Base-by-base conservation (phyloP, 768 basidiomycete species). In the Strobilomyces echinocephalus region DNA sequence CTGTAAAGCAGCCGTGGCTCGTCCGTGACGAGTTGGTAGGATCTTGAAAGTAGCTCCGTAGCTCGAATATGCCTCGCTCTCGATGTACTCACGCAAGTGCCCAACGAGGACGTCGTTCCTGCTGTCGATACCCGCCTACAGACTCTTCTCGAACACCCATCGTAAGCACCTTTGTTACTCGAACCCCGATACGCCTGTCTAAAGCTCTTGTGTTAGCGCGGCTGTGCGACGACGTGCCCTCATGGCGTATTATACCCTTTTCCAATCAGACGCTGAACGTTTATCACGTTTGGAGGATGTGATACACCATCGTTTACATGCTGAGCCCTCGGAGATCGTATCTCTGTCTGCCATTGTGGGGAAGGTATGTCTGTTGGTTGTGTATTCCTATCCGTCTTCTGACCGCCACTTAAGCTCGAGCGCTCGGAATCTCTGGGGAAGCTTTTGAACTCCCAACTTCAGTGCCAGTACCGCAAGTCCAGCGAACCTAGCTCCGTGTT, bases 11-110 rank as follows among this genome's bases (percentile, higher is more conserved):
- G 10, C 40, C 18, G 42, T 30, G 35, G 14, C 21, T 36, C 20
- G 14, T 40, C 9, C 41, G 53, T 65, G n/a, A 62, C 18, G 24
- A 12, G 12, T 41, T 18, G 21, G 5, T 30, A 92, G 90, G 91
- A 94, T 63, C 66, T 94, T 28, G 88, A 90, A 67, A 81, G 80
- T 48, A 56, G 73, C 3, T 70, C 74, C 3, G 58, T 79, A 40
- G 61, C 82, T 18, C 77, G 79, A 14, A 83, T 91, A 53, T 85
- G 81, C 58, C 76, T 91, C 33, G 88, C 89, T 16, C 73, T 92
- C 41, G 85, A 90, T 59, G 79, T 77, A 44, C 74, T 92, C 41
- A 82, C 85, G 52, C 73, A 78, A 43, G 76, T 73, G 16, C 78
- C 84, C 3, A 83, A 76, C 14, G 79, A 81, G 60, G 84, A 88